Evolutionary conservation across 345 rosid genomes (phyloP).

Genomic region (Hibiscus mutabilis): DNA sequence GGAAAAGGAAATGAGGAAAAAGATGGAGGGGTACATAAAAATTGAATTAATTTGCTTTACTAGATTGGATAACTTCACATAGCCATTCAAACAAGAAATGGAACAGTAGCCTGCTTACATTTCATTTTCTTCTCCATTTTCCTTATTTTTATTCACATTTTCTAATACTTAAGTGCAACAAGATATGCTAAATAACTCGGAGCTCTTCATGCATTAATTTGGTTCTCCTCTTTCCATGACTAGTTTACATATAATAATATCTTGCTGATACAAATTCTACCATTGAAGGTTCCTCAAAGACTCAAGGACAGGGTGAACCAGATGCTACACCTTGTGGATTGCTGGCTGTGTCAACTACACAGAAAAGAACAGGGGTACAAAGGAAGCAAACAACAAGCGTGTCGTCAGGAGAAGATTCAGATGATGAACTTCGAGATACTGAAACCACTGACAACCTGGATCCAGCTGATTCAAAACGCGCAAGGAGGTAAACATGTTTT

Average conservation of each 20-base stretch:
- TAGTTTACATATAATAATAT: conserved; percentile 4
- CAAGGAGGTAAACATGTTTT: conserved; percentile 45
- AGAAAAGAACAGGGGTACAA: conserved; percentile 36
- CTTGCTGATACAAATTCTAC: conserved; percentile 10
- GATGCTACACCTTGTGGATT: conserved; percentile 34
- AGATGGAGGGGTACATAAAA: not conserved
- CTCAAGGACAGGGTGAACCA: conserved; percentile 29
- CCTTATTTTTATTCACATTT: not conserved
- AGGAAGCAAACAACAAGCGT: conserved; percentile 73
- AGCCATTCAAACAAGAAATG: not conserved
- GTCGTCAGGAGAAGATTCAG: conserved; percentile 86
- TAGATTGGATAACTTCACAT: not conserved
- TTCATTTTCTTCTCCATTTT: not conserved
- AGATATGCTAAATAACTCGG: not conserved
- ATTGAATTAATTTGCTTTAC: not conserved
- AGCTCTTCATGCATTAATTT: conserved; percentile 1
- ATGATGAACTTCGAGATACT: conserved; percentile 80
- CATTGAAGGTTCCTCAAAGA: conserved; percentile 36
- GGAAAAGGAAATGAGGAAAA: not conserved
- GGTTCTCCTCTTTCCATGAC: not conserved
- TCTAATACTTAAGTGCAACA: not conserved
- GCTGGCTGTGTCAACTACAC: conserved; percentile 30
- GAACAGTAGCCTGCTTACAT: not conserved
- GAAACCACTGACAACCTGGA: conserved; percentile 56
- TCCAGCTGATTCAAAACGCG: conserved; percentile 58